Conservation (phyloP, 2,329 filamentous ascomycete species). For the Ophiosphaerella korrae region DNA sequence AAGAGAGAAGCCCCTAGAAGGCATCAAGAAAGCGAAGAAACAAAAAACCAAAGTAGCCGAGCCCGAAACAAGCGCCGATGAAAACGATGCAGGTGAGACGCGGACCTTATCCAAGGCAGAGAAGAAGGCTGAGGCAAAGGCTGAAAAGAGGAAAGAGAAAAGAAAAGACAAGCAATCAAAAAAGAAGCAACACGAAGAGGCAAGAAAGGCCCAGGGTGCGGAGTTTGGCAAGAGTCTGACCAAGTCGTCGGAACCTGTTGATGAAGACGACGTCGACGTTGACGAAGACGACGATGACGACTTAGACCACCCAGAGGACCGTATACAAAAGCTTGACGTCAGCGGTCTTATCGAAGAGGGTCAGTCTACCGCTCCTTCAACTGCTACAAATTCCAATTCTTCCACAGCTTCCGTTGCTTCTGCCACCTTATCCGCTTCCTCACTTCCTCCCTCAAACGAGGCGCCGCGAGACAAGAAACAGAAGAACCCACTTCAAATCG, state of each 20-base stretch:
- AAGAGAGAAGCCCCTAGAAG: constrained; percentile 46
- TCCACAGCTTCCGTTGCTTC: constrained; percentile 50
- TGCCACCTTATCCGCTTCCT: constrained; percentile 55
- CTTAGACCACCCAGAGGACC: constrained; percentile 35
- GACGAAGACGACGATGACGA: constrained; percentile 30
- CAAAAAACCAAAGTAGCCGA: constrained; percentile 46
- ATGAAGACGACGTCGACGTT: constrained; percentile 30
- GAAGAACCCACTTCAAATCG: constrained; percentile 39
- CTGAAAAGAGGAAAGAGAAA: constrained; percentile 52
- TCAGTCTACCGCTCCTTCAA: constrained; percentile 41
- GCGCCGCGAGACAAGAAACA: constrained; percentile 32
- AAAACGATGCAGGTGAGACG: constrained; percentile 49
- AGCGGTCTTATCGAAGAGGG: constrained; percentile 45
- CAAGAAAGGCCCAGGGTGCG: constrained; percentile 35
- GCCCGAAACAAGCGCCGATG: constrained; percentile 24
- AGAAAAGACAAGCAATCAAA: constrained; percentile 53
- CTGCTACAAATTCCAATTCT: constrained; percentile 40
- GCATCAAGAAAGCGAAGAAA: constrained; percentile 50
- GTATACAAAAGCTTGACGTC: constrained; percentile 43
- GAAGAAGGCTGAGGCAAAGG: constrained; percentile 49
- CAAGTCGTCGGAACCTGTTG: constrained; percentile 27
- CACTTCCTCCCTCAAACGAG: constrained; percentile 45
- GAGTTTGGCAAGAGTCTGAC: constrained; percentile 35
- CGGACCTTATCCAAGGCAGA: constrained; percentile 44
- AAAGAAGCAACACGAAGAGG: constrained; percentile 45